Percentiles rank a stretch among this genome's conserved stretches.
Conservation (phyloP, 78 protist genomes). For the Guillardia theta region DNA sequence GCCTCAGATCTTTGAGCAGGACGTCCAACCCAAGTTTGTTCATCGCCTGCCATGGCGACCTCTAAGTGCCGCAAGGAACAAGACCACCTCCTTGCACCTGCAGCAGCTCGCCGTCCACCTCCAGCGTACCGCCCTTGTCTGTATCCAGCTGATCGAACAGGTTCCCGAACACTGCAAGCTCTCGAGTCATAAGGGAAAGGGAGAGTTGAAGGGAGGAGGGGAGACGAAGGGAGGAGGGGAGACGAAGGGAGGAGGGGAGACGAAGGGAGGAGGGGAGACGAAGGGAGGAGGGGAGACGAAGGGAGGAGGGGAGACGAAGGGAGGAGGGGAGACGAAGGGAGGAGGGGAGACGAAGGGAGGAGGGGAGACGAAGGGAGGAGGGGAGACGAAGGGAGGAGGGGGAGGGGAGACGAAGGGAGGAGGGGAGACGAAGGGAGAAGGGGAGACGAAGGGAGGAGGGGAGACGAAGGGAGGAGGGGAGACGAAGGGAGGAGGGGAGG, state of each 20-base stretch:
- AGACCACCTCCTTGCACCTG: too few species aligned
- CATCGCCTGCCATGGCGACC: too few species aligned
- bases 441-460: too few species aligned
- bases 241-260: neutral
- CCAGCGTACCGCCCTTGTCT: constrained; percentile 5
- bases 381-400: too few species aligned
- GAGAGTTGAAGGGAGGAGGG: neutral
- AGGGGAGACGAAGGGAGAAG: too few species aligned
- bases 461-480: too few species aligned
- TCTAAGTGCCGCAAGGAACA: too few species aligned
- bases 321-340: neutral
- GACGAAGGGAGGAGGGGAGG: too few species aligned
- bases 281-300: too few species aligned
- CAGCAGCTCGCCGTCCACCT: neutral
- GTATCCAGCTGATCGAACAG: neutral
- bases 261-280: too few species aligned
- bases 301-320: too few species aligned
- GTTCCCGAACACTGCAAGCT: neutral
- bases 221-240: neutral
- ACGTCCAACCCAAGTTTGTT: neutral
- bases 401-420: too few species aligned
- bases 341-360: neutral
- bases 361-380: neutral
- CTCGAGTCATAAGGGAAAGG: neutral
- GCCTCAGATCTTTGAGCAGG: neutral